Base-by-base conservation (phyloP, 805 yeast species). In the Saccharomyces kudriavzevii region DNA sequence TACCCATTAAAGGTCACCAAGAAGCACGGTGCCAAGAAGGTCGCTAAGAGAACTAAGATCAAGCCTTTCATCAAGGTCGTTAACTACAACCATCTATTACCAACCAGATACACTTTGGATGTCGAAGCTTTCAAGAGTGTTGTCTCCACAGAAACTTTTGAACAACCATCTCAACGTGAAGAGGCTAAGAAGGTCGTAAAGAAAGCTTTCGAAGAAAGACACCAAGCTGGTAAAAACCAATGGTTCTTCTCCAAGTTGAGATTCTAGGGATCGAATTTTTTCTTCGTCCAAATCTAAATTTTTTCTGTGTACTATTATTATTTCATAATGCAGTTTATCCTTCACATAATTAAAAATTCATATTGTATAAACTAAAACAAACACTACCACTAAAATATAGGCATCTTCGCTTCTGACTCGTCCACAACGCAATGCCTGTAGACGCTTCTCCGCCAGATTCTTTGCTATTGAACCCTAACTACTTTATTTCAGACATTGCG, bases 51-150 rank as follows among this genome's bases (percentile, higher is more conserved):
- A 82, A 87, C 96, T 72, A 87, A 84, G 82, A 87, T 91, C 74
- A 91, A 92, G 91, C 96, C 98, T 70, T 91, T 91, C 78, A 89
- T 91, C 81, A 92, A 91, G 83, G 88, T 87, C 73, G 83, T 91
- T 76, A 91, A 91, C 96, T 91, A 89, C 95, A 89, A 89, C 89
- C 98, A 91, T 79, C 82, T 91, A 78, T 85, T 91, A 92, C 98
- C 98, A 82, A 91, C 98, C 74, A 89, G 98, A 83, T 92, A 91
- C 87, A 82, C 95, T 58, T 83, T 92, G 72, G 97, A 92, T 75
- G 90, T 90, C 71, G 97, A 91, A 76, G 78, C 87, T 65, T 85
- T 91, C 83, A 92, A 91, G 84, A 70, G 85, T 70, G 84, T 82
- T 68, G 86, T 91, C 71, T 78, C 96, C 69, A 79, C 90, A 67